Conservation (phyloP, 768 basidiomycete genomes). For the Cyclocybe cylindracea region DNA sequence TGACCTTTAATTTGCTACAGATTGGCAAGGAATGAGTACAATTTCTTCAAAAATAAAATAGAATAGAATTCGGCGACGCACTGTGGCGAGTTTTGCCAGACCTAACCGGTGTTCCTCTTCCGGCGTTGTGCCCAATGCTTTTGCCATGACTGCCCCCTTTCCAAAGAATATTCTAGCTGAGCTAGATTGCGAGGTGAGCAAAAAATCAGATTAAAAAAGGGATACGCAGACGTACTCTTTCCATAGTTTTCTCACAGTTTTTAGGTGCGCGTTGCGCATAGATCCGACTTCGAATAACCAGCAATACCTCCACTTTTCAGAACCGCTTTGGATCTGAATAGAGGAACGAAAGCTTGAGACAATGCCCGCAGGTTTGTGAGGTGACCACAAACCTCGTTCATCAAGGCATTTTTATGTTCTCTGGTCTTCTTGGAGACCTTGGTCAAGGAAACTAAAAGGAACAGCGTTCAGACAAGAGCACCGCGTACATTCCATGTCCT, state of each 20-base stretch:
- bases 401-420: slow-evolving; percentile 84
- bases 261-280: slow-evolving; percentile 93
- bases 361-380: background rate
- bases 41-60: background rate
- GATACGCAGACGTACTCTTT: slow-evolving; percentile 64
- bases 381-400: slow-evolving; percentile 63
- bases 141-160: slow-evolving; percentile 88
- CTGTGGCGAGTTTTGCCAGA: slow-evolving; percentile 77
- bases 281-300: slow-evolving; percentile 96
- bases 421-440: slow-evolving; percentile 93
- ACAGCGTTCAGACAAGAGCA: slow-evolving; percentile 8
- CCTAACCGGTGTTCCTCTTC: slow-evolving; percentile 87
- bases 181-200: slow-evolving; percentile 35
- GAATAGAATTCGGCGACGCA: slow-evolving; percentile 28
- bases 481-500: background rate
- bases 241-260: slow-evolving; percentile 93
- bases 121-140: slow-evolving; percentile 84
- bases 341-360: background rate
- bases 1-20: slow-evolving; percentile 90
- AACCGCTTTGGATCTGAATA: slow-evolving; percentile 72
- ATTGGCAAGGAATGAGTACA: background rate
- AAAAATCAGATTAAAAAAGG: background rate
- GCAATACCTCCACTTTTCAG: slow-evolving; percentile 92
- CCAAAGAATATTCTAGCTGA: slow-evolving; percentile 92
- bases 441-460: slow-evolving; percentile 77